Evolutionary conservation across 306 rosid genomes (phyloP).

Genomic region (Heteromeles arbutifolia): DNA sequence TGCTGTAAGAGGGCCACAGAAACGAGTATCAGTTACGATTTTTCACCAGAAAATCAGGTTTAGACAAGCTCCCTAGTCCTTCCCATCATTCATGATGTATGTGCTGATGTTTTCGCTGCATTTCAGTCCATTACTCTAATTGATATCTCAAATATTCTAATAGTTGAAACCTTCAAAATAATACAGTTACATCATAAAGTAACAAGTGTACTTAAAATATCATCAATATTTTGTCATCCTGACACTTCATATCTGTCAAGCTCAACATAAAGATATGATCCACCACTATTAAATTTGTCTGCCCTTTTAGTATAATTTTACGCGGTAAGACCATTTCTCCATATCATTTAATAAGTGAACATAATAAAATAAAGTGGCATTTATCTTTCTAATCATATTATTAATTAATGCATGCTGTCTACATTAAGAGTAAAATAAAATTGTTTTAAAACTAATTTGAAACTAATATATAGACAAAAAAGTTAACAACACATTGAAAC

Average conservation of each 20-base stretch:
- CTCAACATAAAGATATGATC: background rate
- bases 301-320: background rate
- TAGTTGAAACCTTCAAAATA: background rate
- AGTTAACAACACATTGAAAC: background rate
- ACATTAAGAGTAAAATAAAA: background rate
- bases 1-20: constrained; percentile 35
- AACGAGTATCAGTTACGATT: background rate
- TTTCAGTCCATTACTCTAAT: background rate
- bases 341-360: background rate
- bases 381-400: background rate
- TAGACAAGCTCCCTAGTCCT: background rate
- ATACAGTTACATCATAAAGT: background rate
- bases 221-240: background rate
- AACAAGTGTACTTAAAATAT: background rate
- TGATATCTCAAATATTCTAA: background rate
- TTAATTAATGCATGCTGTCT: background rate
- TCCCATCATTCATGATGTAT: background rate
- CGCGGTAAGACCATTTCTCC: background rate
- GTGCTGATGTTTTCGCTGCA: background rate
- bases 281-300: background rate
- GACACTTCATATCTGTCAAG: background rate
- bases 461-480: background rate
- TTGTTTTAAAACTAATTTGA: background rate
- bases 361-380: background rate
- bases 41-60: background rate